phyloP scores from a whole-genome alignment of 2,329 filamentous ascomycete genomes.

The Diaporthe velutina region DNA sequence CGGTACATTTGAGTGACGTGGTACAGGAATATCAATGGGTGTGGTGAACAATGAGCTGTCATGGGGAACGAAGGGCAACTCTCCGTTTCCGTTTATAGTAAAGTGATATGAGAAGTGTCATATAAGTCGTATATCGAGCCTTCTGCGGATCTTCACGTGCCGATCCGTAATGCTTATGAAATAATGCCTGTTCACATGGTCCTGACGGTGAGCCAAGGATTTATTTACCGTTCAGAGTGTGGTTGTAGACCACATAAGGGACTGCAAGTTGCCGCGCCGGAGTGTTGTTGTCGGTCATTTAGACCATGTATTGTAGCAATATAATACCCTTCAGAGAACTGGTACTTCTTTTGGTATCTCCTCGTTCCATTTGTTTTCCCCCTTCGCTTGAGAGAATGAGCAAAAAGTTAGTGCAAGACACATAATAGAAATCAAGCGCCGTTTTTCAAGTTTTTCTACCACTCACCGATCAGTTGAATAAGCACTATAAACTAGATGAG shows the following conservation, averaged over 20 bases:
- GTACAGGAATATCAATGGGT: neutral
- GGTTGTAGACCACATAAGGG: neutral
- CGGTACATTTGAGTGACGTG: neutral
- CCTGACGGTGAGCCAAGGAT: neutral
- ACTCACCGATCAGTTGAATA: neutral
- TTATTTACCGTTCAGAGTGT: neutral
- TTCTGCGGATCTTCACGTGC: neutral
- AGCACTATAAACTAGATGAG: neutral
- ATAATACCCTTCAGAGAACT: neutral
- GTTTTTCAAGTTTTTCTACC: neutral
- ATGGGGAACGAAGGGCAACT: conserved; percentile 1
- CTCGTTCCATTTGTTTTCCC: neutral
- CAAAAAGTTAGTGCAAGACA: neutral
- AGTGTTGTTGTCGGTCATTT: neutral
- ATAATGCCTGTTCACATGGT: neutral
- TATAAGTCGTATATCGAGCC: conserved; percentile 7
- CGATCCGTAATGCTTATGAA: conserved; percentile 4
- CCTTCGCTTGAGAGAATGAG: neutral
- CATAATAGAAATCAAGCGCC: neutral
- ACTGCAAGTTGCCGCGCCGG: neutral
- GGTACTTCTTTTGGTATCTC: neutral
- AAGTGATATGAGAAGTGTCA: neutral
- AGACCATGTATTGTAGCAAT: neutral
- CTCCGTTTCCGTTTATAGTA: neutral
- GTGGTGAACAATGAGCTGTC: neutral